Evolutionary conservation across 2,329 filamentous ascomycete species (phyloP), one percentile per base, ranked within the genome.

Genomic region (Talaromyces sp.): DNA sequence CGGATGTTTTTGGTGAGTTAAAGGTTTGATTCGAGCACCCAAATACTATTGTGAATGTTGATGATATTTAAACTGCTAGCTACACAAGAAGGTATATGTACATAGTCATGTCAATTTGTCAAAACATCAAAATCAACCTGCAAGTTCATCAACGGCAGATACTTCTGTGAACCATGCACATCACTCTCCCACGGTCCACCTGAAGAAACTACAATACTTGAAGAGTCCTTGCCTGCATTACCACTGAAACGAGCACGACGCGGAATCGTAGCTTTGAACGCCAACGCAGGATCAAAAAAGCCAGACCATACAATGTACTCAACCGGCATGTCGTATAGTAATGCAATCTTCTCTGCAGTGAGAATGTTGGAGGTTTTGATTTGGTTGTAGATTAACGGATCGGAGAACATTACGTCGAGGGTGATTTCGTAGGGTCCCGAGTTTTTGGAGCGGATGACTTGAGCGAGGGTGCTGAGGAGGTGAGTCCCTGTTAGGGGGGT

Each of bases 1-100:
- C 79, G 15, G 83, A 85, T 53, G 83, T 81, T 29, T 84, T 86
- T 68, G 13, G 47, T 2, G 51, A 61, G 29, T 51, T 56, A 36
- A 36, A 56, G 10, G 13, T 11, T 54, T 65, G 51, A 58, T 15
- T 58, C 7, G 19, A 22, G 25, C 3, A 17, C 19, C 22, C n/a
- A 34, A 40, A 27, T 15, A 8, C 22, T 5, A 11, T 7, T 27
- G 13, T 5, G 45, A 49, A 49, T 27, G 11, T 49, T 49, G 53
- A 53, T 25, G 27, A 27, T 29, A 31, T 29, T 17, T 22, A 45
- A 8, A 5, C 7, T 22, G n/a, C 40, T 22, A 34, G 31, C 11
- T 34, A 34, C 11, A 34, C 31, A 34, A 34, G 13, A n/a, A 47
- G n/a, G n/a, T 45, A 19, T 8, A 53, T n/a, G 7, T 29, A 31